These are phyloP conservation scores for Annulohypoxylon truncatum DNA, from an alignment of 2,329 filamentous ascomycete species.

Conservation along the genomic window DNA sequence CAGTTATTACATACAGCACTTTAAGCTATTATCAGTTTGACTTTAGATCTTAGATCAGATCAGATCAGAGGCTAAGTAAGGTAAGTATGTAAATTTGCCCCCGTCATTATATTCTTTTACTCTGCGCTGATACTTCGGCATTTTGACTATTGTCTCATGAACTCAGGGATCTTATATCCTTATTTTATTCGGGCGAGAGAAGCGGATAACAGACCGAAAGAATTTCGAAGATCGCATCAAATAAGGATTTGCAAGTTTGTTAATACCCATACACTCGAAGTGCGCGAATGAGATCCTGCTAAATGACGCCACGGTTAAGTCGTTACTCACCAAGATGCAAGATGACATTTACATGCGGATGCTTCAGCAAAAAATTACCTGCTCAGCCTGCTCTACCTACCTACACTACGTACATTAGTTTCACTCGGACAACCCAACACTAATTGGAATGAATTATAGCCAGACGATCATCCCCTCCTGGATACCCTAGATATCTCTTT, in stretches of 20 bases:
- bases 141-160: slow-evolving; percentile 22
- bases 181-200: neutral
- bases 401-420: slow-evolving; percentile 10
- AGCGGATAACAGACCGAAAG: neutral
- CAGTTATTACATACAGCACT: slow-evolving; percentile 31
- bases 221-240: slow-evolving; percentile 18
- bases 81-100: slow-evolving; percentile 23
- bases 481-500: slow-evolving; percentile 1
- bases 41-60: slow-evolving; percentile 40
- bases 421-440: slow-evolving; percentile 15
- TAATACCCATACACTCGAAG: too few relatives aligned
- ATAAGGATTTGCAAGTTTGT: neutral
- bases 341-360: neutral
- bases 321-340: neutral
- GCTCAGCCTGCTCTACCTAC: too few relatives aligned
- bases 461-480: neutral
- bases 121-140: slow-evolving; percentile 11
- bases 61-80: slow-evolving; percentile 27
- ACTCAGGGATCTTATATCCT: slow-evolving; percentile 10
- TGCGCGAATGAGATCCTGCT: neutral
- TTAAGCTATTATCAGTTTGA: slow-evolving; percentile 23
- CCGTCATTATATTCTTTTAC: neutral
- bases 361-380: slow-evolving; percentile 6
- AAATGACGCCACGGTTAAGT: slow-evolving; percentile 19
- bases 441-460: slow-evolving; percentile 31